Evolutionary conservation across 371 early-diverging fungal genomes (phyloP).

Genomic region (Mucor piriformis): DNA sequence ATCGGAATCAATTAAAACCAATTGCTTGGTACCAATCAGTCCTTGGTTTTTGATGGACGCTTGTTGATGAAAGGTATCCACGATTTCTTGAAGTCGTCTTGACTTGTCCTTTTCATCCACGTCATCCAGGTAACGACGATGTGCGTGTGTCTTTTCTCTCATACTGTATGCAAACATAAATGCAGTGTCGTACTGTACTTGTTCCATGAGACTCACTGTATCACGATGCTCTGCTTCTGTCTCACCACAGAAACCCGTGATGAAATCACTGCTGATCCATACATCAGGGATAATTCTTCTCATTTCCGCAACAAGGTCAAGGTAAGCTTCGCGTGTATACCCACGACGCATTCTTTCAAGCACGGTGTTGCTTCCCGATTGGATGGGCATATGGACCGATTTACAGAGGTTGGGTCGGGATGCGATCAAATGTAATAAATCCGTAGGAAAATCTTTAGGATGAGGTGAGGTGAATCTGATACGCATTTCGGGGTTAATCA

Average conservation of each 20-base stretch:
- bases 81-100: conserved; percentile 68
- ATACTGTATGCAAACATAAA: conserved; percentile 86
- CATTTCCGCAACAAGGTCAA: conserved; percentile 69
- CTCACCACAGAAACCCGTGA: conserved; percentile 84
- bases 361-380: conserved; percentile 71
- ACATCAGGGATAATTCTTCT: conserved; percentile 71
- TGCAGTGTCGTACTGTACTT: conserved; percentile 75
- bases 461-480: conserved; percentile 83
- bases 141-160: conserved; percentile 81
- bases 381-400: conserved; percentile 78
- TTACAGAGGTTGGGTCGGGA: conserved; percentile 73
- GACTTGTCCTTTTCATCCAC: conserved; percentile 66
- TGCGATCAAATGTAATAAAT: conserved; percentile 68
- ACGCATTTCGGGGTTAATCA: conserved; percentile 77
- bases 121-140: conserved; percentile 69
- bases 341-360: conserved; percentile 79
- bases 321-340: conserved; percentile 75
- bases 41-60: conserved; percentile 59
- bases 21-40: conserved; percentile 55
- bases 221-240: conserved; percentile 76
- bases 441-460: conserved; percentile 83
- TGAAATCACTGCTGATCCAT: conserved; percentile 76
- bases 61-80: conserved; percentile 62
- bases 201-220: conserved; percentile 69
- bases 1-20: conserved; percentile 72